phyloP scores from a whole-genome alignment of 2,329 filamentous ascomycete genomes.

The Penicillium sp. region DNA sequence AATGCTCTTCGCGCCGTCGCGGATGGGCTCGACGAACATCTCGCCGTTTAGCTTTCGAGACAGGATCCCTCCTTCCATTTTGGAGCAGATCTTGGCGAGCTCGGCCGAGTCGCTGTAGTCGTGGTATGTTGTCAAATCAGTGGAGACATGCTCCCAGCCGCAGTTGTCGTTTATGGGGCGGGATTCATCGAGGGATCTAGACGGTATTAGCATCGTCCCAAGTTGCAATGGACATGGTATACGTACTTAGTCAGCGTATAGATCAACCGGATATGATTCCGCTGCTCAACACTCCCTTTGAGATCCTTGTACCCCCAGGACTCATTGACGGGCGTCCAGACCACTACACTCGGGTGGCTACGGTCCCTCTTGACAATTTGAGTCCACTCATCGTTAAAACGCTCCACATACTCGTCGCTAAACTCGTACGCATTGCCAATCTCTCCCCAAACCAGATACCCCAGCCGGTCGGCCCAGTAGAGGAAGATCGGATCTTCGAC shows the following conservation, averaged over 20 bases:
- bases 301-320: slow-evolving; percentile 68
- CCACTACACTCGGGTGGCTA: slow-evolving; percentile 67
- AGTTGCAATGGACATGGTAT: not conserved
- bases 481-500: slow-evolving; percentile 71
- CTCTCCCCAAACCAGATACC: slow-evolving; percentile 71
- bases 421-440: slow-evolving; percentile 72
- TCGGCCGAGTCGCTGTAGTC: slow-evolving; percentile 66
- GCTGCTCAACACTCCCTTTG: slow-evolving; percentile 60
- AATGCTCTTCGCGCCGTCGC: slow-evolving; percentile 36
- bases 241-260: slow-evolving; percentile 66
- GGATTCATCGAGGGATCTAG: slow-evolving; percentile 62
- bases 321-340: slow-evolving; percentile 71
- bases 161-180: slow-evolving; percentile 73
- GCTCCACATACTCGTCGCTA: slow-evolving; percentile 60
- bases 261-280: slow-evolving; percentile 67
- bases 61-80: slow-evolving; percentile 58
- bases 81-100: slow-evolving; percentile 60
- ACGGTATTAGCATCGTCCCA: not conserved
- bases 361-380: slow-evolving; percentile 67
- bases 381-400: slow-evolving; percentile 69
- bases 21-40: slow-evolving; percentile 58
- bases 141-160: slow-evolving; percentile 71
- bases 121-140: slow-evolving; percentile 70
- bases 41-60: slow-evolving; percentile 56
- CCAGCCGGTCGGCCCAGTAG: slow-evolving; percentile 68